A percentile compares a stretch with the other conserved stretches of the same genome.
phyloP scores from a whole-genome alignment of 352 stramenopile genomes.

The Globisporangium orthogonon region DNA sequence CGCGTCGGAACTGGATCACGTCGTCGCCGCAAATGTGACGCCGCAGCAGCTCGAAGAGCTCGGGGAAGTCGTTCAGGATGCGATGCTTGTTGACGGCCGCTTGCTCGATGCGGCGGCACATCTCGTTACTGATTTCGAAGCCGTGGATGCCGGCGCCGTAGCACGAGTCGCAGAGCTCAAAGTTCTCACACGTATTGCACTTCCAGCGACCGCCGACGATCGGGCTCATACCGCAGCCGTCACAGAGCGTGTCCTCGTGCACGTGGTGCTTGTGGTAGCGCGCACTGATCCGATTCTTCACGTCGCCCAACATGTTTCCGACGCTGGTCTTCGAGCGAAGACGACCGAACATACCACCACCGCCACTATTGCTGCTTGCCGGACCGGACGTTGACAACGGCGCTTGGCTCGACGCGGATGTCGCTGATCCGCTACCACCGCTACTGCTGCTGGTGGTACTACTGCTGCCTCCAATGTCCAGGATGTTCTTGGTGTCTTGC shows the following conservation, averaged over 20 bases:
- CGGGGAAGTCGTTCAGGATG: slow-evolving; percentile 41
- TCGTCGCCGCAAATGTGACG: slow-evolving; percentile 67
- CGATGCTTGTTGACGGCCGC: slow-evolving; percentile 45
- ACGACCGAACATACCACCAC: slow-evolving; percentile 41
- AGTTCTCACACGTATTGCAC: slow-evolving; percentile 66
- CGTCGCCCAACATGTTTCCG: slow-evolving; percentile 43
- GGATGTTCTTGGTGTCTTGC: slow-evolving; percentile 51
- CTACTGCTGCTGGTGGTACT: background rate
- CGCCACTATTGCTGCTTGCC: slow-evolving; percentile 7
- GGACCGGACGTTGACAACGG: slow-evolving; percentile 14
- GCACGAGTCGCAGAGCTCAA: slow-evolving; percentile 63
- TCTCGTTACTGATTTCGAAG: slow-evolving; percentile 60
- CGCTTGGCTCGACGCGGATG: slow-evolving; percentile 9
- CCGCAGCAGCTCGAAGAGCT: slow-evolving; percentile 67
- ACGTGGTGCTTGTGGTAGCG: slow-evolving; percentile 61
- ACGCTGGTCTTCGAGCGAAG: slow-evolving; percentile 41
- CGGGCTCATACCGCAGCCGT: slow-evolving; percentile 69
- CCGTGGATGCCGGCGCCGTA: slow-evolving; percentile 63
- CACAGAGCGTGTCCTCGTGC: slow-evolving; percentile 73
- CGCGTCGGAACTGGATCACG: slow-evolving; percentile 54
- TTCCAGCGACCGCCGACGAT: slow-evolving; percentile 76
- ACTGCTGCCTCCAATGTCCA: slow-evolving; percentile 17
- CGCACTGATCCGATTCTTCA: slow-evolving; percentile 43
- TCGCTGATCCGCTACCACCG: background rate
- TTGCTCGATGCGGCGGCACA: slow-evolving; percentile 62